Conservation (phyloP, 352 stramenopile species). For the Pythium utonaiense region DNA sequence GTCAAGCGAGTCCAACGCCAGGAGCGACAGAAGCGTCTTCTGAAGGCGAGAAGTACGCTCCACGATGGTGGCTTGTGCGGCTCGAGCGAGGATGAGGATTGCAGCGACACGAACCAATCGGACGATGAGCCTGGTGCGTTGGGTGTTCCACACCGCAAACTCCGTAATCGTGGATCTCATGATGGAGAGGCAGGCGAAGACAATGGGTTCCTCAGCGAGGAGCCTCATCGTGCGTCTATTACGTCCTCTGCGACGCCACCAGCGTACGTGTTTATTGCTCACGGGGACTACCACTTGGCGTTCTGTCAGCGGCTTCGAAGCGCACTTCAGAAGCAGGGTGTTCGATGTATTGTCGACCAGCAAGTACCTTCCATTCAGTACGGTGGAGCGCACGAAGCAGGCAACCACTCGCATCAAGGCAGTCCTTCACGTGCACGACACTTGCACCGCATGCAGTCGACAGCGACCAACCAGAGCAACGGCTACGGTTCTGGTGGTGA, state of each 20-base stretch:
- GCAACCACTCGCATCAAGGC: neutral
- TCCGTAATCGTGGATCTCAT: slow-evolving; percentile 5
- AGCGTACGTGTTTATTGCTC: slow-evolving; percentile 69
- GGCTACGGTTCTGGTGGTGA: slow-evolving; percentile 23
- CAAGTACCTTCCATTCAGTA: slow-evolving; percentile 48
- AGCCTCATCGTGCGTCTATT: neutral
- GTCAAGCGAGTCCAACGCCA: slow-evolving; percentile 41
- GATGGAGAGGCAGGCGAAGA: neutral
- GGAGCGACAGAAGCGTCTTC: slow-evolving; percentile 28
- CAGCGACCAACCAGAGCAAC: slow-evolving; percentile 15
- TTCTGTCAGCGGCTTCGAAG: slow-evolving; percentile 64
- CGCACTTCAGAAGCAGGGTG: slow-evolving; percentile 52
- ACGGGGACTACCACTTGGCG: slow-evolving; percentile 65
- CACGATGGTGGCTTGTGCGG: slow-evolving; percentile 5
- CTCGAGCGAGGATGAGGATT: slow-evolving; percentile 22
- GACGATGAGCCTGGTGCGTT: slow-evolving; percentile 12
- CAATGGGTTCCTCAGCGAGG: neutral
- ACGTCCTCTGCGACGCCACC: neutral
- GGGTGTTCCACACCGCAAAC: neutral
- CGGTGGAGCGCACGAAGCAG: slow-evolving; percentile 13
- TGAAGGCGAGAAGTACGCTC: slow-evolving; percentile 21
- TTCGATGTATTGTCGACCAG: slow-evolving; percentile 57
- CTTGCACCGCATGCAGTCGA: slow-evolving; percentile 9
- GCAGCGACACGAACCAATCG: slow-evolving; percentile 4
- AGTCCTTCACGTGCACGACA: slow-evolving; percentile 5